Evolutionary conservation across 1,139 yeast genomes (phyloP).

Genomic region (Blastobotrys proliferans): DNA sequence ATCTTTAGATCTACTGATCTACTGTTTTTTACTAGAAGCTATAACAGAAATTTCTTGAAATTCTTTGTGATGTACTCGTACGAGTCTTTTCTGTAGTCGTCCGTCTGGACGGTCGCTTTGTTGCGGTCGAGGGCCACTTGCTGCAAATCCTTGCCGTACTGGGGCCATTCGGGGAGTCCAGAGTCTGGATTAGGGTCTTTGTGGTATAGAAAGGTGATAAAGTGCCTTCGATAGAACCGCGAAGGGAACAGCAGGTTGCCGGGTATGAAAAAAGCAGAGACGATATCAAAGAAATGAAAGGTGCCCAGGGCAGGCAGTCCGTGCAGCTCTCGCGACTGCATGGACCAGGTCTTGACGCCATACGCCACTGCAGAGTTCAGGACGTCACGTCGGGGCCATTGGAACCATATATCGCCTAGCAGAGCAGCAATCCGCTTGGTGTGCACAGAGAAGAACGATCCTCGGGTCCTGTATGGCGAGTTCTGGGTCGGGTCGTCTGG

Average conservation of each 20-base stretch:
- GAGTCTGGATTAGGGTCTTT: conserved; percentile 17
- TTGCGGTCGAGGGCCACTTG: conserved; percentile 3
- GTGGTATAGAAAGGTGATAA: conserved; percentile 21
- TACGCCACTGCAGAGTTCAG: conserved; percentile 11
- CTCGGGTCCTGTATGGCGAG: conserved; percentile 22
- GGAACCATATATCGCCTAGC: conserved; percentile 21
- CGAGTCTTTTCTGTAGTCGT: neutral
- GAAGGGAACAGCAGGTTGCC: conserved; percentile 12
- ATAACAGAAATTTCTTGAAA: neutral
- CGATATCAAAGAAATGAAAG: neutral
- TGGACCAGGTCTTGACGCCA: neutral
- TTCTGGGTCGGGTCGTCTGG: conserved; percentile 19
- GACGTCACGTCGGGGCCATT: conserved; percentile 22
- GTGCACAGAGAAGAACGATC: conserved; percentile 2
- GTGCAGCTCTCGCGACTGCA: neutral
- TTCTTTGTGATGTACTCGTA: neutral
- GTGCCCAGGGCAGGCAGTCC: conserved; percentile 1
- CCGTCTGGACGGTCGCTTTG: neutral
- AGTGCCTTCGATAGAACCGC: conserved; percentile 19
- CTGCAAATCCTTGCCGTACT: neutral
- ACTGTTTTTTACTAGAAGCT: too few relatives aligned
- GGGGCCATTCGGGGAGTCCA: conserved; percentile 11
- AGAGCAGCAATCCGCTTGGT: conserved; percentile 23
- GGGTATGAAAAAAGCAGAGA: neutral
- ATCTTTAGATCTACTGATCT: too few relatives aligned